Percentiles rank a stretch among this genome's conserved stretches.
Conservation (phyloP, 805 yeast genomes). For the Saturnispora saitoi region DNA sequence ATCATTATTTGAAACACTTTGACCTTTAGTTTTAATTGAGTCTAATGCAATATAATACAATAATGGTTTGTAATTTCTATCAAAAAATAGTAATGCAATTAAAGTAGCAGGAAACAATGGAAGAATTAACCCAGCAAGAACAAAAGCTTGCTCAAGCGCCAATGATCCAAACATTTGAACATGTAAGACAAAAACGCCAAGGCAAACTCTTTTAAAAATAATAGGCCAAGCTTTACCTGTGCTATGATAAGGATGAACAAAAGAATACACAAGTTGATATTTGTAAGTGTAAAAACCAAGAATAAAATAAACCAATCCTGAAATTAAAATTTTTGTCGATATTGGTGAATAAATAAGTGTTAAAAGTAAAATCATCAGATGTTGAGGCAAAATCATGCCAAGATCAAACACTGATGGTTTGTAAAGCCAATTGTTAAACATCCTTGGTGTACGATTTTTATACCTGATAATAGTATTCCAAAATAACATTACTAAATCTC, state of each 20-base stretch:
- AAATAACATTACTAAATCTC: constrained; percentile 42
- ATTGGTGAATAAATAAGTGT: constrained; percentile 53
- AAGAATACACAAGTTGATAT: constrained; percentile 51
- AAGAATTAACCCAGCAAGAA: constrained; percentile 38
- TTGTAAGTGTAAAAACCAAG: constrained; percentile 53
- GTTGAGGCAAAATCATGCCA: constrained; percentile 56
- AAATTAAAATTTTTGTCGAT: constrained; percentile 49
- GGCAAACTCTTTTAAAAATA: constrained; percentile 45
- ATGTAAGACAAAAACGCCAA: constrained; percentile 49
- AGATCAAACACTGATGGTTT: constrained; percentile 54
- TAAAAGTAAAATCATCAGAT: constrained; percentile 48
- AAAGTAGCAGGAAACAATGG: constrained; percentile 43
- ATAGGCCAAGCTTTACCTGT: constrained; percentile 64
- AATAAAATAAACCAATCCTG: constrained; percentile 48
- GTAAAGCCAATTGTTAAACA: constrained; percentile 42
- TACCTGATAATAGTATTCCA: constrained; percentile 31
- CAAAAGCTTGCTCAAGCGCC: constrained; percentile 49
- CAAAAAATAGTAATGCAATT: constrained; percentile 41
- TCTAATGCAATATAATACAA: constrained; percentile 49
- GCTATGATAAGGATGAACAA: constrained; percentile 57
- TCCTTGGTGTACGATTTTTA: constrained; percentile 40
- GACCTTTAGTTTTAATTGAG: constrained; percentile 38
- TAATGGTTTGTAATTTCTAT: constrained; percentile 46
- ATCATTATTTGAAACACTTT: constrained; percentile 23
- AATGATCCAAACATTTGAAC: constrained; percentile 58